These are phyloP conservation scores for Pythium periplocum DNA, from an alignment of 352 stramenopile species.

Conservation along the genomic window DNA sequence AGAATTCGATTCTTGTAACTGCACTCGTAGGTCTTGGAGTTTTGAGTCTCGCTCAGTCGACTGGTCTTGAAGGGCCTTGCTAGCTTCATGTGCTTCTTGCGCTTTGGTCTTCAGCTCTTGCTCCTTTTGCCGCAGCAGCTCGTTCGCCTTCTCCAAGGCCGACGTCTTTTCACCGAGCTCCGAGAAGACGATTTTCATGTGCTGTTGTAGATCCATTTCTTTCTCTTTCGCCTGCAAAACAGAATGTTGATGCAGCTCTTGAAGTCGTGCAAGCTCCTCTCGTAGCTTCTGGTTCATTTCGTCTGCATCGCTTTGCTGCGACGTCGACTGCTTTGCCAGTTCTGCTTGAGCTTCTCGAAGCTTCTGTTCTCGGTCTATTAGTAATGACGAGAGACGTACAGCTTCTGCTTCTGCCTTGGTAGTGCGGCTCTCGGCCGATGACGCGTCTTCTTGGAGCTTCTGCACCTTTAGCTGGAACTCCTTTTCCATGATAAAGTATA, in stretches of 20 bases:
- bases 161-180: neutral
- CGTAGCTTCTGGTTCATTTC: constrained; percentile 2
- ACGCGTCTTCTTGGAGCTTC: constrained; percentile 25
- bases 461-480: constrained; percentile 20
- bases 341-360: neutral
- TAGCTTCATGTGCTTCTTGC: neutral
- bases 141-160: neutral
- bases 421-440: constrained; percentile 12
- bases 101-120: neutral
- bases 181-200: neutral
- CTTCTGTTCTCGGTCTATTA: neutral
- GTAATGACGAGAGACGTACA: neutral
- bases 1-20: neutral
- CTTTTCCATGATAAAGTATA: constrained; percentile 28
- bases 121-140: neutral
- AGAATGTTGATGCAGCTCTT: neutral
- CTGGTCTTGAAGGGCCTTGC: neutral
- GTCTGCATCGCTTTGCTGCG: neutral
- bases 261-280: neutral
- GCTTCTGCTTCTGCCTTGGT: constrained; percentile 20
- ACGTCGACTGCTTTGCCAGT: neutral
- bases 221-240: neutral
- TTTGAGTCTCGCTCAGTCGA: neutral
- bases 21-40: constrained; percentile 3
- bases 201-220: neutral